Conservation (phyloP, 2,329 filamentous ascomycete species). For the Penicillium sp. region DNA sequence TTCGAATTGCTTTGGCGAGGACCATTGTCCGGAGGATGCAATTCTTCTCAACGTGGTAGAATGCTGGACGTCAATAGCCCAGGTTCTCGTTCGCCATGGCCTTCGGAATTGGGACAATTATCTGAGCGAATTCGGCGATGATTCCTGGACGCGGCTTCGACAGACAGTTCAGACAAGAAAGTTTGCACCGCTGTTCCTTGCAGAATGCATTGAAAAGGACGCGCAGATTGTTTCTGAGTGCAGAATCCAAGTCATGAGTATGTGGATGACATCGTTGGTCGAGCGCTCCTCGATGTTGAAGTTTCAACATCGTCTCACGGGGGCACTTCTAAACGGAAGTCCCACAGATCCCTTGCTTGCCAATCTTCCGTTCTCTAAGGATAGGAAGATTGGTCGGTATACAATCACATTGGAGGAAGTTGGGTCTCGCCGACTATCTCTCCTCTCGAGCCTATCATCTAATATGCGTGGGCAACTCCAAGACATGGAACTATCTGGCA, state of each 20-base stretch:
- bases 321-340: constrained; percentile 52
- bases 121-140: constrained; percentile 52
- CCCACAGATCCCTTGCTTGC: constrained; percentile 48
- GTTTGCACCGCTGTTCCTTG: constrained; percentile 47
- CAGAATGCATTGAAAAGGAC: constrained; percentile 45
- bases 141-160: constrained; percentile 49
- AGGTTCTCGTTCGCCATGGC: constrained; percentile 46
- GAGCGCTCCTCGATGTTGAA: constrained; percentile 61
- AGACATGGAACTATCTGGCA: constrained; percentile 30
- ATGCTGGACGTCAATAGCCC: constrained; percentile 53
- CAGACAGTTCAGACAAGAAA: constrained; percentile 48
- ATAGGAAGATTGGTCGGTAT: constrained; percentile 38
- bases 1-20: constrained; percentile 61
- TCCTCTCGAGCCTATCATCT: constrained; percentile 56
- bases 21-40: constrained; percentile 53
- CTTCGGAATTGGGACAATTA: constrained; percentile 56
- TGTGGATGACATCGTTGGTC: constrained; percentile 55
- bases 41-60: constrained; percentile 53
- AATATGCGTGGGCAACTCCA: constrained; percentile 58
- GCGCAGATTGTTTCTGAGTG: constrained; percentile 44
- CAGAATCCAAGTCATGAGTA: constrained; percentile 48
- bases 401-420: constrained; percentile 54
- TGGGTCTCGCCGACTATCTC: constrained; percentile 51
- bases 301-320: constrained; percentile 58
- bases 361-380: constrained; percentile 57